Evolutionary conservation across 2,329 filamentous ascomycete genomes (phyloP), one percentile per base, ranked within the genome.

Genomic region (Colletotrichum sp.): DNA sequence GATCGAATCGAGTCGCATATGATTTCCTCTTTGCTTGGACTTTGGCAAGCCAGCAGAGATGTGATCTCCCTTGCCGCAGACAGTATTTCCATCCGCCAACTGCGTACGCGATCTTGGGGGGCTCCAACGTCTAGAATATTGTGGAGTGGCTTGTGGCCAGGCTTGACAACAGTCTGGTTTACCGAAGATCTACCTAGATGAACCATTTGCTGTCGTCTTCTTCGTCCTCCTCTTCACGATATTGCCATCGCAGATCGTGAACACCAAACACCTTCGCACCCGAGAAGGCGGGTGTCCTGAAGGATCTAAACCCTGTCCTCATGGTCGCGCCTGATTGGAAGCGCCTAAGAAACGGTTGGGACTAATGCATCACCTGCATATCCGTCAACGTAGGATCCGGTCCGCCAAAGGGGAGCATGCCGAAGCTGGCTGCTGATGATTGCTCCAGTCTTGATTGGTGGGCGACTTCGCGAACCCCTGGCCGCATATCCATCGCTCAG

Each of bases 401-500:
- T 8, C 39, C 18, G n/a, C 16, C 10, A 55, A 36, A 62, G 28
- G 36, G 39, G 8, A 52, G 7, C 27, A 52, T n/a, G 18, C 36
- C 18, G 39, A 66, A 8, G 12, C 27, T 3, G 39, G 4, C 25
- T 70, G 43, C 60, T 71, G 69, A 71, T 71, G 12, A 56, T 28
- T 66, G 25, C 30, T 18, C 25, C 2, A 27, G n/a, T 65, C 52
- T n/a, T 71, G 43, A 71, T 71, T 71, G 69, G 61, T 8, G 43
- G n/a, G n/a, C 6, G 3, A n/a, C n/a, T 12, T 48, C n/a, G 12
- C 43, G 43, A 9, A n/a, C 43, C 43, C 43, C 43, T 48, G 43
- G 43, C 43, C 6, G 43, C 43, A 48, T 48, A 48, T 48, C n/a
- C 22, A 1, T 22, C 1, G n/a, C 43, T 13, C 43, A 22, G 39